Conservation (phyloP, 2,329 filamentous ascomycete genomes). For the Fusarium anguioides region DNA sequence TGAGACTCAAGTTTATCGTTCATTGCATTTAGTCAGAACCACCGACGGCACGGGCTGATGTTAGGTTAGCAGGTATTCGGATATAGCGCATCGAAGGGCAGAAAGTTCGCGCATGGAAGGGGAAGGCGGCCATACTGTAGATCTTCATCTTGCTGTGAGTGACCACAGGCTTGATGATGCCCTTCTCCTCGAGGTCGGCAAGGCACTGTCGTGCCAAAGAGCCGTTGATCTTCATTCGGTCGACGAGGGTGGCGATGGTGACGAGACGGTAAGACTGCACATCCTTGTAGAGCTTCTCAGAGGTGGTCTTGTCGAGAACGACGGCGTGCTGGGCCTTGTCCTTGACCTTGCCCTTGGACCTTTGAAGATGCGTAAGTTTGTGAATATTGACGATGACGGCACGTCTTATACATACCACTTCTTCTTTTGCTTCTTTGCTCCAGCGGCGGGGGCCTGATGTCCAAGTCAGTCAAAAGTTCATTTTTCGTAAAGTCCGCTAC, state of each 20-base stretch:
- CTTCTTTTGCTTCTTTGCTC: conserved; percentile 65
- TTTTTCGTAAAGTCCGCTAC: conserved; percentile 6
- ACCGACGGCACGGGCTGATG: conserved; percentile 69
- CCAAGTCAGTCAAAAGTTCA: conserved; percentile 39
- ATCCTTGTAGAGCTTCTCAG: conserved; percentile 99
- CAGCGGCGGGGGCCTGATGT: conserved; percentile 57
- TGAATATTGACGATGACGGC: conserved; percentile 22
- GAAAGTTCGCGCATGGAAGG: conserved; percentile 9
- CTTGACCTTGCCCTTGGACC: conserved; percentile 81
- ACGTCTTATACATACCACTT: conserved; percentile 54
- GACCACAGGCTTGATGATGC: conserved; percentile 97
- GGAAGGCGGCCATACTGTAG: conserved; percentile 76
- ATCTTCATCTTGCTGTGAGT: conserved; percentile 97
- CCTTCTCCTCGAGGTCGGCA: conserved; percentile 95
- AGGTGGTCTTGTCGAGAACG: conserved; percentile 96
- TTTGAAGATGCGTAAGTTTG: conserved; percentile 37
- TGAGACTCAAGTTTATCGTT: conserved; percentile 51
- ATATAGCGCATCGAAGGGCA: neutral
- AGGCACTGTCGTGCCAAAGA: conserved; percentile 92
- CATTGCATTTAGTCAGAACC: conserved; percentile 56
- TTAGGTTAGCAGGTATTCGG: conserved; percentile 46
- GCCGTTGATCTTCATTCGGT: conserved; percentile 99
- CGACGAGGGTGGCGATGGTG: conserved; percentile 97
- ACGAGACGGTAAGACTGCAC: conserved; percentile 99
- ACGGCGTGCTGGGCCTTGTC: conserved; percentile 99